Conservation (phyloP, 169 alveolate species). For the Plasmodium inui region DNA sequence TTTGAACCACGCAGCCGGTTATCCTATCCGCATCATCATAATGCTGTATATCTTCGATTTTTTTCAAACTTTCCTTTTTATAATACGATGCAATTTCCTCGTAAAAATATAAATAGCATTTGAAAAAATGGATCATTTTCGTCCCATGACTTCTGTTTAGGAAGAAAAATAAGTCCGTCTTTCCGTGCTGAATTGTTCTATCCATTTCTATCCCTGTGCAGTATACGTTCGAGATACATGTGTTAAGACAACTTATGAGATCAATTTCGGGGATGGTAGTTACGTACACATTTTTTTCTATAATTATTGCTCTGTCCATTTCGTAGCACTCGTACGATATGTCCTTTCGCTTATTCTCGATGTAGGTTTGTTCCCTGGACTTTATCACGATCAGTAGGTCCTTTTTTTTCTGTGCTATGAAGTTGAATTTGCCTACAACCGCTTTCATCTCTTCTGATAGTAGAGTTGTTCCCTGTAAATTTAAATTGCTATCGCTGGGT, state of each 20-base stretch:
- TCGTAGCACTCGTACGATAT: slow-evolving; percentile 31
- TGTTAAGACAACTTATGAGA: slow-evolving; percentile 61
- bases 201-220: slow-evolving; percentile 83
- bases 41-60: slow-evolving; percentile 17
- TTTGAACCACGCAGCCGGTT: slow-evolving; percentile 33
- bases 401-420: background rate
- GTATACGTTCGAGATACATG: slow-evolving; percentile 78
- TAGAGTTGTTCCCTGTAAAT: background rate
- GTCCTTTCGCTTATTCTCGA: background rate
- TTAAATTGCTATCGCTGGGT: background rate
- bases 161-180: slow-evolving; percentile 12
- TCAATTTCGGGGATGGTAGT: slow-evolving; percentile 71
- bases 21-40: slow-evolving; percentile 18
- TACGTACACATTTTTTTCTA: slow-evolving; percentile 21
- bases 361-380: slow-evolving; percentile 39
- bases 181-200: slow-evolving; percentile 31
- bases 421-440: background rate
- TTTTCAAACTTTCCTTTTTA: slow-evolving; percentile 1
- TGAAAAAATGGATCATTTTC: slow-evolving; percentile 6
- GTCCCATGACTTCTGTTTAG: slow-evolving; percentile 27
- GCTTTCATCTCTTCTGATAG: background rate
- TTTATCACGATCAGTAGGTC: slow-evolving; percentile 16
- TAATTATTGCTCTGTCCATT: background rate
- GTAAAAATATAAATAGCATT: slow-evolving; percentile 49
- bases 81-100: slow-evolving; percentile 23